These are phyloP conservation scores for Pseudogymnoascus destructans DNA, from an alignment of 2,329 filamentous ascomycete genomes.

Conservation along the genomic window DNA sequence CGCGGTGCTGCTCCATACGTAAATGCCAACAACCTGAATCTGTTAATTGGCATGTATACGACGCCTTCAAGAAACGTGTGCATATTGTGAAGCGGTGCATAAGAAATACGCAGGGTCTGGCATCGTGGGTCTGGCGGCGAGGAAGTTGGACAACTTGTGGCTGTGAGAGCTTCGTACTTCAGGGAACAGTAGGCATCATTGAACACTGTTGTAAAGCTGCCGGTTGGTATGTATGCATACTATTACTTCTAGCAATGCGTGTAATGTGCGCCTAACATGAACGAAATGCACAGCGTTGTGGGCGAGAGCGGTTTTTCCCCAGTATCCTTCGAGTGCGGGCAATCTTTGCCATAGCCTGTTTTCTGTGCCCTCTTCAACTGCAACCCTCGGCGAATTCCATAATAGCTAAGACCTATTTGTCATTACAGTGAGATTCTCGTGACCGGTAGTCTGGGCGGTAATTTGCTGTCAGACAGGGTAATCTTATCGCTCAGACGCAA, in stretches of 20 bases:
- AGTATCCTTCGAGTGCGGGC: background rate
- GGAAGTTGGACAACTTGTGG: background rate
- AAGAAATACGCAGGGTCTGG: background rate
- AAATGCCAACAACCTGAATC: background rate
- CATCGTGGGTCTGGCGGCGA: background rate
- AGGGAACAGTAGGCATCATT: background rate
- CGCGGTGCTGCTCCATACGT: background rate
- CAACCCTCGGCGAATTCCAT: too few relatives aligned
- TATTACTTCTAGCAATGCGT: background rate
- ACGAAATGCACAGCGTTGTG: background rate
- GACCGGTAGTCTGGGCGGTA: background rate
- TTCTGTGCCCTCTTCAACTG: background rate
- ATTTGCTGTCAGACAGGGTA: background rate
- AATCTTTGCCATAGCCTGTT: background rate
- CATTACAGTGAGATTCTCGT: background rate
- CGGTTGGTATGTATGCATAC: background rate
- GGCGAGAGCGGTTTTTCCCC: background rate
- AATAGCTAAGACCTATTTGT: background rate
- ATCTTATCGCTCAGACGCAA: background rate
- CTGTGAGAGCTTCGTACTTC: background rate
- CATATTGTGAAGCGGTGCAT: background rate
- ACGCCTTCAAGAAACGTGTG: background rate
- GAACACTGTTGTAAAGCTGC: background rate
- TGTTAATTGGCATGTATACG: background rate
- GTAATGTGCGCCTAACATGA: background rate